A percentile compares a stretch with the other conserved stretches of the same genome.
Conservation (phyloP, 2,329 filamentous ascomycete species). For the Plectosphaerella cucumerina region DNA sequence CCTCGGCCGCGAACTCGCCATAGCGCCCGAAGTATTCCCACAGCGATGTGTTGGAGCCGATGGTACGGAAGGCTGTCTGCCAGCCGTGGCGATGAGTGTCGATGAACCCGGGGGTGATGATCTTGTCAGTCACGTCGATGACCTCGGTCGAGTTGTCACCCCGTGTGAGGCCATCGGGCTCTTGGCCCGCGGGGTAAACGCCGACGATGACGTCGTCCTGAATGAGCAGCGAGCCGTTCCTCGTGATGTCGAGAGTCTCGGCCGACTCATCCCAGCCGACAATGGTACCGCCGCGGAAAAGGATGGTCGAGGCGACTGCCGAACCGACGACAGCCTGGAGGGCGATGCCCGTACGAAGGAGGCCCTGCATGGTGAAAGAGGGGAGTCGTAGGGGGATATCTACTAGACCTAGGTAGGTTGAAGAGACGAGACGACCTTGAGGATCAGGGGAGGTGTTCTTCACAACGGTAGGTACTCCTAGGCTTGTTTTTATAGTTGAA, state of each 20-base stretch:
- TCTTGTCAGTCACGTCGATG: conserved; percentile 46
- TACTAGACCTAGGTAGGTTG: no score
- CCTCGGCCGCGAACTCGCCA: conserved; percentile 24
- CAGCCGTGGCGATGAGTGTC: conserved; percentile 53
- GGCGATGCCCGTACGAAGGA: not conserved
- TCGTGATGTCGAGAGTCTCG: conserved; percentile 29
- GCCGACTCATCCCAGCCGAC: conserved; percentile 30
- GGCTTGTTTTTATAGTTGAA: no score
- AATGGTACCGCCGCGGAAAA: conserved; percentile 32
- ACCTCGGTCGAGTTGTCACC: conserved; percentile 26
- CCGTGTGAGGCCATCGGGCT: conserved; percentile 12
- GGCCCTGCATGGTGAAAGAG: not conserved
- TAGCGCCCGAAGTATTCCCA: conserved; percentile 42
- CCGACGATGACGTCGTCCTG: conserved; percentile 29
- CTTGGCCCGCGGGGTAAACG: conserved; percentile 21
- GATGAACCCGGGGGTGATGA: conserved; percentile 51
- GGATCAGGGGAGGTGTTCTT: no score
- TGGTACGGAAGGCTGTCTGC: conserved; percentile 51
- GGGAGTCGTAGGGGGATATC: no score
- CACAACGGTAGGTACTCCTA: no score
- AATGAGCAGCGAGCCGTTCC: conserved; percentile 35
- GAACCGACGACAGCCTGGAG: not conserved
- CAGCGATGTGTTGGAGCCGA: conserved; percentile 46
- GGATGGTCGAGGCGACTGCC: conserved; percentile 11
- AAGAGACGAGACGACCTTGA: no score